These are phyloP conservation scores for Camptophora hylomeconis DNA, from an alignment of 2,329 filamentous ascomycete species.

Conservation along the genomic window DNA sequence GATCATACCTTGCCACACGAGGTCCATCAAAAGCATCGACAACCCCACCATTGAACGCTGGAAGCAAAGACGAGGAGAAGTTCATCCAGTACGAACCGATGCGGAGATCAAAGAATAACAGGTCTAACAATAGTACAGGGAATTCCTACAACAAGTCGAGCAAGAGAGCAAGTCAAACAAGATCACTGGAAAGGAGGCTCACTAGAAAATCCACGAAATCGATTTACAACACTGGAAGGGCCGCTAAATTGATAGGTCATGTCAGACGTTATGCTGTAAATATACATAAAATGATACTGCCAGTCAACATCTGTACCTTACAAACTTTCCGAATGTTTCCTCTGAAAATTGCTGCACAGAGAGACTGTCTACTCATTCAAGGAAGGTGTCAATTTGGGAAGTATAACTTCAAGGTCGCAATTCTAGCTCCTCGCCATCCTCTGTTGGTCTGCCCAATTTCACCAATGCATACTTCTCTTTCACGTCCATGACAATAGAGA, in stretches of 20 bases:
- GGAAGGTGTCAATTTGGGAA: no score
- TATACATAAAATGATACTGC: no score
- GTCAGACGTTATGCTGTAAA: no score
- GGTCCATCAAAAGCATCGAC: constrained; percentile 32
- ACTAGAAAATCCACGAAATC: no score
- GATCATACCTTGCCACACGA: constrained; percentile 31
- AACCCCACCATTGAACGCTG: constrained; percentile 48
- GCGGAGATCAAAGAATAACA: constrained; percentile 1
- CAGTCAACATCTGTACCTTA: no score
- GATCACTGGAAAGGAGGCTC: constrained; percentile 12
- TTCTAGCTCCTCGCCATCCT: constrained; percentile 18
- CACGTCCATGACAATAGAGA: constrained; percentile 29
- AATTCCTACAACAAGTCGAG: constrained; percentile 38
- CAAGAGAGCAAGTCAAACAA: constrained; percentile 32
- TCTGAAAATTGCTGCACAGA: no score
- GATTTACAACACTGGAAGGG: no score
- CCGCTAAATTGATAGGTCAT: no score
- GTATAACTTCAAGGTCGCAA: constrained; percentile 18
- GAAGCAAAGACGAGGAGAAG: constrained; percentile 54
- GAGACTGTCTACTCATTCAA: no score
- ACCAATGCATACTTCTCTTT: constrained; percentile 20
- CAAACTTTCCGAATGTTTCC: no score
- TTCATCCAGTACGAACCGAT: constrained; percentile 46
- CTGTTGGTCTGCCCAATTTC: constrained; percentile 22
- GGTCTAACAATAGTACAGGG: constrained; percentile 22